Evolutionary conservation across 257 asterid genomes (phyloP), one percentile per base, ranked within the genome.

Genomic region (Solanum tarapatanum): DNA sequence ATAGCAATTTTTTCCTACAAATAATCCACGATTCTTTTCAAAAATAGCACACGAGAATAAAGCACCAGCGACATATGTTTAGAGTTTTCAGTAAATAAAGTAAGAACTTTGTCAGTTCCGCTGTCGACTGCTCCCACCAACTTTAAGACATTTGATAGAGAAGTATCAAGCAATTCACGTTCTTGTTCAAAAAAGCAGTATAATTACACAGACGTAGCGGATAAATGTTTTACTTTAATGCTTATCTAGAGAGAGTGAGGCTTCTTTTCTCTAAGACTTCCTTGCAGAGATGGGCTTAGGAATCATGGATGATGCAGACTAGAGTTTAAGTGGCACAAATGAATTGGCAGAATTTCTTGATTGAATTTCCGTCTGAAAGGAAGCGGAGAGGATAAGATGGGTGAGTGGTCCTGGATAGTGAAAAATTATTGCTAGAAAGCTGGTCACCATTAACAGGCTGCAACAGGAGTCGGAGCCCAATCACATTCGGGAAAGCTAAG

Each of bases 1-100:
- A 95, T 92, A 87, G 92, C 87, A 84, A 96, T 93, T 94, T 95
- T 97, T 91, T 97, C 99, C 99, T 97, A 94, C 88, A 89, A 88
- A 83, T 88, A 43, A 45, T 6, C 68, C 26, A 82, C 11, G 7
- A 28, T 82, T 48, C 30, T 82, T 82, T 82, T 45, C 14, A 16
- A 26, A 82, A 9, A 5, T 17, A 9, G 85, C 69, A 82, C 69
- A 82, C 30, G 37, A 80, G 66, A 80, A 80, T 14, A 45, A 80
- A 14, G 64, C 68, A 43, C 28, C 43, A 82, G 39, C 41, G 26
- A 60, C 13, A 62, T 23, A 45, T 16, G 36, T 80, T 45, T 3
- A 7, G 8, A 24, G 62, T 41, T 79, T 24, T 79, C 84, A 77
- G 84, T 3, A 80, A 80, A 62, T 80, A 45, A 28, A 43, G 55